Base-by-base conservation (phyloP, 2,329 filamentous ascomycete genomes). In the Nemania abortiva region DNA sequence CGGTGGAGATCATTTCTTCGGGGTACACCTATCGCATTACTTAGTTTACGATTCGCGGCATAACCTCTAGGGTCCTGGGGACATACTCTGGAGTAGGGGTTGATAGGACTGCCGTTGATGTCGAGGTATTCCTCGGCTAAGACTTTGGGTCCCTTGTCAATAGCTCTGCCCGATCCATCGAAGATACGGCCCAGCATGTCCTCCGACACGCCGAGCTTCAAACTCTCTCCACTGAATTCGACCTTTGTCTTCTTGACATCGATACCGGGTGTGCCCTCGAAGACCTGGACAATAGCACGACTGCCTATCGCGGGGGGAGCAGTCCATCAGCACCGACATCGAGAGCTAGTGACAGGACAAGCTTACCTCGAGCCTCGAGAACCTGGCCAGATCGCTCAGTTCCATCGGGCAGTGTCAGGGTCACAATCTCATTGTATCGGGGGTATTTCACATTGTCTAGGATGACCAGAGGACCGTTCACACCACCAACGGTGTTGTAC, bases 231-330 rank as follows among this genome's bases (percentile, higher is more conserved):
- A 37, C 93, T 97, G 83, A 99, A 98, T 82, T 99, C 93, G 82
- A 99, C 95, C 88, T 92, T 97, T 64, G 95, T 97, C 95, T 98
- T 99, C 89, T 98, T 98, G 74, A 99, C 96, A 88, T 99, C 96
- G 81, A 99, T 96, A 80, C 96, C 96, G 55, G 95, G 85, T 72
- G 96, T 99, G 77, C 96, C 96, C 84, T 99, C 96, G 81, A 99
- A 99, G 76, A 98, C 94, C 91, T 97, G 96, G 55, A 99, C 96
- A 78, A 99, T 90, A 70, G 96, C 96, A 83, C 95, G 90, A 84
- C 92, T 94, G 80, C 95, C 95, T 98, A 24, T 50, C 24, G 56
- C 63, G 76, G 62, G 65, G 61, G 63, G 55, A 52, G 75, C 20
- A 63, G 56, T 31, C 68, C n/a, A 68, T 78, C 68, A 77, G 73